These are phyloP conservation scores for Decorospora gaudefroyi DNA, from an alignment of 2,329 filamentous ascomycete species.

Conservation along the genomic window DNA sequence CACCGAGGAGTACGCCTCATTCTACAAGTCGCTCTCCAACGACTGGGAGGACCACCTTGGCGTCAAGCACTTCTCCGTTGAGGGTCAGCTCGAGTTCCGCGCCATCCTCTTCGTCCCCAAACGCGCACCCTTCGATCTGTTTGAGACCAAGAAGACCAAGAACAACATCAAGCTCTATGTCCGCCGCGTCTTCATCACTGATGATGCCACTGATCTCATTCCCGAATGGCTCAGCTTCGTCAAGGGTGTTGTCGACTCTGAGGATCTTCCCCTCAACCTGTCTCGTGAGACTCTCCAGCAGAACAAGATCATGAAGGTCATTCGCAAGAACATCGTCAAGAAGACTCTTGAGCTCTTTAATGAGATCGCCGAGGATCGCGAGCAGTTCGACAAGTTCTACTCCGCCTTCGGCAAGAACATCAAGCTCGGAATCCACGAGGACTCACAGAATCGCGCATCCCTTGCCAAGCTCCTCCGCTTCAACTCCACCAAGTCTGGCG, in stretches of 20 bases:
- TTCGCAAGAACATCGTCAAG: slow-evolving; percentile 99
- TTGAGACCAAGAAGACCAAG: slow-evolving; percentile 99
- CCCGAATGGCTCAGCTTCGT: slow-evolving; percentile 99
- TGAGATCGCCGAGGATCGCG: slow-evolving; percentile 98
- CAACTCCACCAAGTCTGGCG: slow-evolving; percentile 98
- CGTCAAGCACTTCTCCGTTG: slow-evolving; percentile 99
- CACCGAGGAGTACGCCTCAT: slow-evolving; percentile 94
- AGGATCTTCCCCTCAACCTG: slow-evolving; percentile 98
- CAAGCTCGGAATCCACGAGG: slow-evolving; percentile 99
- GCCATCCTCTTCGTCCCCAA: slow-evolving; percentile 99
- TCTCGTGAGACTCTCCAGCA: slow-evolving; percentile 99
- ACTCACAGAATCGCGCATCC: slow-evolving; percentile 89
- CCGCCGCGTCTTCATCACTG: slow-evolving; percentile 99
- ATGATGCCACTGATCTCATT: slow-evolving; percentile 98
- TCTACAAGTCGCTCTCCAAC: slow-evolving; percentile 99
- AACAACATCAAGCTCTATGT: slow-evolving; percentile 99
- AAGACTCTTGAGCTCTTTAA: slow-evolving; percentile 99
- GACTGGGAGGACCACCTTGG: slow-evolving; percentile 99
- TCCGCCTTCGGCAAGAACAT: slow-evolving; percentile 99
- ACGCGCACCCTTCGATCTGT: slow-evolving; percentile 98
- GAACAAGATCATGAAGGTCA: slow-evolving; percentile 99
- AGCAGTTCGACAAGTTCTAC: slow-evolving; percentile 99
- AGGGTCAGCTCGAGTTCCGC: slow-evolving; percentile 99
- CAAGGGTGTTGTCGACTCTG: slow-evolving; percentile 99
- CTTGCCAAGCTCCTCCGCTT: slow-evolving; percentile 99